Evolutionary conservation across 257 asterid species (phyloP).

Genomic region (Marsdenia floribunda): DNA sequence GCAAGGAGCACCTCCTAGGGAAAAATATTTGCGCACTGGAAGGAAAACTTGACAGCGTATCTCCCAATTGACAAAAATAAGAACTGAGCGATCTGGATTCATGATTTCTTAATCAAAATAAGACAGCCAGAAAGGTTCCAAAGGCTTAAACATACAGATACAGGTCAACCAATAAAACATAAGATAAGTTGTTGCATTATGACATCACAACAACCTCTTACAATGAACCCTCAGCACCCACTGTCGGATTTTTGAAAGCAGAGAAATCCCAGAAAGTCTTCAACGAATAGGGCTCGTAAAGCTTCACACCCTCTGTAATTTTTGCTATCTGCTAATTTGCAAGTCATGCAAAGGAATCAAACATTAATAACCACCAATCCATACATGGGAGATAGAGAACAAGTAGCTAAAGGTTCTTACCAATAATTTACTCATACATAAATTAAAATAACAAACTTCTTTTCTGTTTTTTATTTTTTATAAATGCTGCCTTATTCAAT

Average conservation of each 20-base stretch:
- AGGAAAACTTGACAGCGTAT: too few species aligned
- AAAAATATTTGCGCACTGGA: too few species aligned
- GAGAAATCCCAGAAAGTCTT: conserved; percentile 75
- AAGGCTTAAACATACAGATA: not conserved
- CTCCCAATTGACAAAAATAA: too few species aligned
- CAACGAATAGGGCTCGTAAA: conserved; percentile 70
- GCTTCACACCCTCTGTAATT: conserved; percentile 72
- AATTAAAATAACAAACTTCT: too few species aligned
- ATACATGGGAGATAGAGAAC: not conserved
- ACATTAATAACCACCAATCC: not conserved
- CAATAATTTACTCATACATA: not conserved
- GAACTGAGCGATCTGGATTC: not conserved
- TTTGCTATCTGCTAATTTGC: conserved; percentile 66
- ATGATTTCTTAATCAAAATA: not conserved
- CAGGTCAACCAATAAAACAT: not conserved
- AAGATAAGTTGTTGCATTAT: not conserved
- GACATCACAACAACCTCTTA: conserved; percentile 19
- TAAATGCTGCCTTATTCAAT: too few species aligned
- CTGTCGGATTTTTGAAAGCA: conserved; percentile 86
- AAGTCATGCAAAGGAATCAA: not conserved
- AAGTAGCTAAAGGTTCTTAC: not conserved
- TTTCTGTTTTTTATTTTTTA: too few species aligned
- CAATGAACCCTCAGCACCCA: conserved; percentile 92
- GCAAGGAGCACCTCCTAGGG: too few species aligned
- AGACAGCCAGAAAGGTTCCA: too few species aligned